Base-by-base conservation (phyloP, 345 rosid genomes). In the Salix arbutifolia region DNA sequence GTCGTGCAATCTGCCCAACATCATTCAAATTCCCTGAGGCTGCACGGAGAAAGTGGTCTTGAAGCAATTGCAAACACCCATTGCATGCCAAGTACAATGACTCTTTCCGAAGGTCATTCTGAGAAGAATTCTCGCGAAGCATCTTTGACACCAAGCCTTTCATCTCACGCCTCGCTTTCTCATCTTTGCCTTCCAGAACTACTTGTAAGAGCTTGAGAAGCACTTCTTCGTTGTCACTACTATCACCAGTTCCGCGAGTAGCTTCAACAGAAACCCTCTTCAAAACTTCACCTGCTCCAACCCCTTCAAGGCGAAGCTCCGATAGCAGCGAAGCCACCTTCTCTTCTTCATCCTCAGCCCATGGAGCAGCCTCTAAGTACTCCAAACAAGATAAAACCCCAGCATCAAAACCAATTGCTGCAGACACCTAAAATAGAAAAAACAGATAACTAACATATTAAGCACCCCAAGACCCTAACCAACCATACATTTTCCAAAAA, bases 321-420 rank as follows among this genome's bases (percentile, higher is more conserved):
- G 97, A 90, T 72, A 96, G 78, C 75, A 94, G 72, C 1, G 96
- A 84, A 66, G 98, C 97, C 71, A 96, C 94, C 79, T 89, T 92
- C 83, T 90, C 91, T 67, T 96, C 98, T 89, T 96, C 99, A 71
- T 94, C 98, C 87, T 96, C 98, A 8, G 97, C 94, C 99, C 99
- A 96, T 37, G 99, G 99, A 46, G 98, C 99, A 38, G 99, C 99
- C 86, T 96, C 99, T 67, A 96, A 86, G 74, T 91, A 91, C 90
- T 96, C 98, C 83, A 96, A 81, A 87, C 99, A 96, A 72, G 97
- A 92, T 61, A 94, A 72, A 44, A 96, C 96, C 70, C 98, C 99
- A 17, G 97, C 99, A 79, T 96, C 98, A 84, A 96, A 96, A 18
- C 94, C 97, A 79, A 96, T 91, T 16, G 97, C 97, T 0, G 97